Conservation (phyloP, 805 yeast genomes). For the Zygotorulaspora danielsina region DNA sequence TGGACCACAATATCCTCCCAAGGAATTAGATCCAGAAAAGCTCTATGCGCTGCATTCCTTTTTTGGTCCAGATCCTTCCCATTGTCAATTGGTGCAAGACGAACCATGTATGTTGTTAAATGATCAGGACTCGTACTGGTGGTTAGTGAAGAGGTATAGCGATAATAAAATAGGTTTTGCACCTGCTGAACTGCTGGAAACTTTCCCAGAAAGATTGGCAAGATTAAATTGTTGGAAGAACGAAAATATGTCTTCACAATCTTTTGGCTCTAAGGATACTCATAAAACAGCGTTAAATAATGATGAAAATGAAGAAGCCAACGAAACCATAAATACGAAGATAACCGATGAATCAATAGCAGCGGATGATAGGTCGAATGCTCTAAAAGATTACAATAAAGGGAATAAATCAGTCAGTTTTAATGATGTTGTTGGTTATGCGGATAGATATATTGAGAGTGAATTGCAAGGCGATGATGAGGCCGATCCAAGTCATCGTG, state of each 20-base stretch:
- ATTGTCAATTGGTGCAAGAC: constrained; percentile 71
- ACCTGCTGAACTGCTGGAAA: constrained; percentile 93
- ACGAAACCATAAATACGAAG: neutral
- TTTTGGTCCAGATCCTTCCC: constrained; percentile 89
- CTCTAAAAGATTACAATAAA: constrained; percentile 17
- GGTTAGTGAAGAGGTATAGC: constrained; percentile 64
- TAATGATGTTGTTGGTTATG: constrained; percentile 34
- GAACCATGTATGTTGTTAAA: constrained; percentile 78
- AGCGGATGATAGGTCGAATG: constrained; percentile 7
- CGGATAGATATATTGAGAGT: constrained; percentile 30
- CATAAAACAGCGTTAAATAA: constrained; percentile 9
- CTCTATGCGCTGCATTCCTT: constrained; percentile 85
- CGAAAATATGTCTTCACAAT: constrained; percentile 48
- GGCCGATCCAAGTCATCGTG: constrained; percentile 26
- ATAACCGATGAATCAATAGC: constrained; percentile 2
- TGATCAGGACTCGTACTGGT: constrained; percentile 94
- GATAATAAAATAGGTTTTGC: constrained; percentile 85
- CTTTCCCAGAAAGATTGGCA: constrained; percentile 86
- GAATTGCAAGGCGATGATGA: constrained; percentile 26
- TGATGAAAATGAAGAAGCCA: constrained; percentile 11
- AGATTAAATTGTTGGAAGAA: constrained; percentile 88
- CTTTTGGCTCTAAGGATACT: constrained; percentile 4
- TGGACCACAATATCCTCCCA: constrained; percentile 56
- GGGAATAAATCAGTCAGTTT: constrained; percentile 34
- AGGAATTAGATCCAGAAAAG: constrained; percentile 75